A percentile compares a stretch with the other conserved stretches of the same genome.
phyloP scores from a whole-genome alignment of 768 basidiomycete species.

The Suillus subaureus region DNA sequence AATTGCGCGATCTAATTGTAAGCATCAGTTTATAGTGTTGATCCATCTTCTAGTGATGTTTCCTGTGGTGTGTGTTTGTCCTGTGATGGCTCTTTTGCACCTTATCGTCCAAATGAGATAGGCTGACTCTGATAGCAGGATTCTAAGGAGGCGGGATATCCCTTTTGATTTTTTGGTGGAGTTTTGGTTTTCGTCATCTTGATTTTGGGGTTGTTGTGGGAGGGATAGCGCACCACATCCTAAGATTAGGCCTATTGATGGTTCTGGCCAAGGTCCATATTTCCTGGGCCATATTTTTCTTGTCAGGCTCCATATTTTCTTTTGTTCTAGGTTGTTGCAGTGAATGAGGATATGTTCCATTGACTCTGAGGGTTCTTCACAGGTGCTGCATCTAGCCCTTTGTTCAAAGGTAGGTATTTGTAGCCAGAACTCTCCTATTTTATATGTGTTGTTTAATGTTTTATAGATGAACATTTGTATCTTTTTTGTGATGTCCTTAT shows the following conservation, averaged over 20 bases:
- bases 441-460: neutral
- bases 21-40: neutral
- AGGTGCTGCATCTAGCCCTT: conserved; percentile 21
- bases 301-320: conserved; percentile 24
- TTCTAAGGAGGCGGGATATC: neutral
- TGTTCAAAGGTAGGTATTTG: conserved; percentile 9
- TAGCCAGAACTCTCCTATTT: neutral
- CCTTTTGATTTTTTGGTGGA: neutral
- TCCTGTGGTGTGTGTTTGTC: neutral
- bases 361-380: conserved; percentile 20
- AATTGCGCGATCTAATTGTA: neutral
- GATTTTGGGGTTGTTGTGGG: neutral
- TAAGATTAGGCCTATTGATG: conserved; percentile 20
- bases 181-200: neutral
- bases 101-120: neutral
- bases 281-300: conserved; percentile 22
- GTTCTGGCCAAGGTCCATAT: conserved; percentile 15
- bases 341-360: conserved; percentile 34
- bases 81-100: neutral
- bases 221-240: conserved; percentile 12
- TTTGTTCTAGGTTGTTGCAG: conserved; percentile 26
- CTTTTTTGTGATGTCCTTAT: neutral
- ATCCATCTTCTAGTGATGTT: neutral
- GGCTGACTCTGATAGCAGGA: neutral
- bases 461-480: neutral